These are phyloP conservation scores for Cryptosporidium felis DNA, from an alignment of 169 alveolate species.

Conservation along the genomic window DNA sequence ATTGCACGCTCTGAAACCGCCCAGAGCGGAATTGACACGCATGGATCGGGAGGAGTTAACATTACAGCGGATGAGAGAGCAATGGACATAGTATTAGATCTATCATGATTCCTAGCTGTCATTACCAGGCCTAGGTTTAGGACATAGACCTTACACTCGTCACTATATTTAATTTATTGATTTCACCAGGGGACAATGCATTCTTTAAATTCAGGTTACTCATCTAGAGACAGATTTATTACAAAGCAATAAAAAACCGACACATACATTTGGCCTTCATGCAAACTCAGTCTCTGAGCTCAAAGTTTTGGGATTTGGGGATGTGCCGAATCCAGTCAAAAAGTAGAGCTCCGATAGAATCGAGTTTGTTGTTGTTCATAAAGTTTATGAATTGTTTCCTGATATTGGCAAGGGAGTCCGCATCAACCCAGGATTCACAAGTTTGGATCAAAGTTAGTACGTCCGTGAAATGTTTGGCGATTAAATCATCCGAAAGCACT, in stretches of 20 bases:
- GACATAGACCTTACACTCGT: background rate
- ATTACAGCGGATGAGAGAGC: conserved; percentile 68
- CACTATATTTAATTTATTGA: too few relatives aligned
- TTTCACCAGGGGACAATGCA: too few relatives aligned
- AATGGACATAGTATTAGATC: conserved; percentile 63
- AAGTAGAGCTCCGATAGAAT: conserved; percentile 41
- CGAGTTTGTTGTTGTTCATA: conserved; percentile 56
- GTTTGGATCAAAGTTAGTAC: conserved; percentile 52
- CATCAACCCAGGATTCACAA: conserved; percentile 67
- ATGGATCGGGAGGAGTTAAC: conserved; percentile 18
- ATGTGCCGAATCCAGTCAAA: conserved; percentile 69
- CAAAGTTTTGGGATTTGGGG: conserved; percentile 10
- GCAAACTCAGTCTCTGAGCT: conserved; percentile 7
- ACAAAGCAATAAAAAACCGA: background rate
- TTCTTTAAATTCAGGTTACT: too few relatives aligned
- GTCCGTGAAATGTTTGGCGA: conserved; percentile 54
- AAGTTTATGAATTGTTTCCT: conserved; percentile 49
- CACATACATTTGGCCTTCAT: too few relatives aligned
- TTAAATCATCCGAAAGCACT: conserved; percentile 60
- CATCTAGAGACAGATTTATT: too few relatives aligned
- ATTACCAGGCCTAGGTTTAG: background rate
- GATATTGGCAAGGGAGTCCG: conserved; percentile 43
- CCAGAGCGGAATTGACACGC: conserved; percentile 41
- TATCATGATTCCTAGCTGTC: conserved; percentile 13
- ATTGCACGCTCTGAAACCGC: conserved; percentile 64